A percentile compares a stretch with the other conserved stretches of the same genome.
phyloP scores from a whole-genome alignment of 164 flowering plant genomes.

The Protea cynaroides region DNA sequence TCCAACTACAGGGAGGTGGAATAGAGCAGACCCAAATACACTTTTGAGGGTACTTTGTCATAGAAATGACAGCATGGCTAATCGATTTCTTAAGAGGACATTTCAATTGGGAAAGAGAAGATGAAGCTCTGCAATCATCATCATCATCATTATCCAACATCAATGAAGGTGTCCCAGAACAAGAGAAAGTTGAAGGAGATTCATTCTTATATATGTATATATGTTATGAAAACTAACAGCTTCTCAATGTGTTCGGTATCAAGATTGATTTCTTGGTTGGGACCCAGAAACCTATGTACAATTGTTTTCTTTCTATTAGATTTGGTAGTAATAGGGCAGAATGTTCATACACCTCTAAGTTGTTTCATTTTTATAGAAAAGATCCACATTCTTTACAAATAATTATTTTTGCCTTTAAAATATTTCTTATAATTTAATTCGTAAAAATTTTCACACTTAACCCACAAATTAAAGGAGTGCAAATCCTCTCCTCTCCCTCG shows the following conservation, averaged over 20 bases:
- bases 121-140: constrained; percentile 22
- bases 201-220: background rate
- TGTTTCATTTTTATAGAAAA: too few relatives aligned
- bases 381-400: too few relatives aligned
- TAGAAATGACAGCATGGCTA: constrained; percentile 66
- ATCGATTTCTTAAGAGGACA: constrained; percentile 68
- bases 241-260: background rate
- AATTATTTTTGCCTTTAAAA: too few relatives aligned
- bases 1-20: constrained; percentile 91
- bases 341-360: too few relatives aligned
- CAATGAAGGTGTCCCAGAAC: too few relatives aligned
- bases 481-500: too few relatives aligned
- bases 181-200: background rate
- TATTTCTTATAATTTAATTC: too few relatives aligned
- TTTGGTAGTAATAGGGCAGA: background rate
- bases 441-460: too few relatives aligned
- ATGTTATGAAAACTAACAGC: background rate
- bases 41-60: constrained; percentile 81
- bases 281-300: background rate
- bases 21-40: constrained; percentile 81
- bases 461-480: too few relatives aligned
- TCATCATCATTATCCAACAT: too few relatives aligned
- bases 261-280: background rate
- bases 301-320: background rate
- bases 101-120: constrained; percentile 76